Evolutionary conservation across 73 alveolate genomes (phyloP).

Genomic region (Paramecium sonneborni): DNA sequence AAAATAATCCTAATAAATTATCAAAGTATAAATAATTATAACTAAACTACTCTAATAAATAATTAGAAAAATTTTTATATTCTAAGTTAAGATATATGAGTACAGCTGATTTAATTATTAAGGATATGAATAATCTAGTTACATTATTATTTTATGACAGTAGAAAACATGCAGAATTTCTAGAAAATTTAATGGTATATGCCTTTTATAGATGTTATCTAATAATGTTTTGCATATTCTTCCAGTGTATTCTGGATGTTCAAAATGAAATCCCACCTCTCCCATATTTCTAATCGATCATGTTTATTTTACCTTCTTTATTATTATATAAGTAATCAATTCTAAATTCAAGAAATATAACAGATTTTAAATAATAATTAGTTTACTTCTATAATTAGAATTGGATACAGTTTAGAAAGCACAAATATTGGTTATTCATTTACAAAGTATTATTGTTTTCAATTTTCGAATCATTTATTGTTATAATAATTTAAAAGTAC

Average conservation of each 20-base stretch:
- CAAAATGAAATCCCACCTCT: background rate
- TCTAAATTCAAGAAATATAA: background rate
- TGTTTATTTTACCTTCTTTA: background rate
- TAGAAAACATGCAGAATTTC: constrained; percentile 39
- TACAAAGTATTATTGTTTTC: background rate
- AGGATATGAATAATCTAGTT: background rate
- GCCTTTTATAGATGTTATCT: constrained; percentile 38
- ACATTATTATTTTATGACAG: constrained; percentile 35
- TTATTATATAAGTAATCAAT: background rate
- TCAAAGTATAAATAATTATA: background rate
- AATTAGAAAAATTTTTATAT: background rate
- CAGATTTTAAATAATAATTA: background rate
- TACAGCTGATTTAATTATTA: background rate
- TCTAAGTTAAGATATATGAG: background rate
- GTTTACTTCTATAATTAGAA: constrained; percentile 37
- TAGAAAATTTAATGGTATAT: constrained; percentile 8
- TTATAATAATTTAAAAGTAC: background rate
- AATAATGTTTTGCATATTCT: background rate
- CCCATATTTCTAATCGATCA: background rate
- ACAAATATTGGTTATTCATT: background rate
- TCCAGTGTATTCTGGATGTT: background rate
- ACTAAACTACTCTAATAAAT: background rate
- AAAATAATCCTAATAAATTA: background rate
- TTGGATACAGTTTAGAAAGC: constrained; percentile 24
- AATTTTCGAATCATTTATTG: background rate